Evolutionary conservation across 768 basidiomycete genomes (phyloP).

Genomic region (Agaricus blazei): DNA sequence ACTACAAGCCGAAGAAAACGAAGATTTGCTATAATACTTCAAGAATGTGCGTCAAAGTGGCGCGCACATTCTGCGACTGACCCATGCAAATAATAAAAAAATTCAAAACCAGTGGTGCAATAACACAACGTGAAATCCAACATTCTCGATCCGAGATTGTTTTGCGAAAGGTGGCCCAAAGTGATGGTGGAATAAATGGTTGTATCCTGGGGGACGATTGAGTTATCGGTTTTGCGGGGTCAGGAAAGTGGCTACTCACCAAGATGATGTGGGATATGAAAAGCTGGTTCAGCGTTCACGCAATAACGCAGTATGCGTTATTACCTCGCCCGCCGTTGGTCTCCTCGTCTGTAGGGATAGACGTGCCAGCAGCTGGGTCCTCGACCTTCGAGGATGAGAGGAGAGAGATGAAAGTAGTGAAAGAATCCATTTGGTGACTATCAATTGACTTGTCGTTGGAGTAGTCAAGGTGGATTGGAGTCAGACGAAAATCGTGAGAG

Average conservation of each 20-base stretch:
- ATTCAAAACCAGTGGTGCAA: background rate
- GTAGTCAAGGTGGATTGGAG: background rate
- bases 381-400: slow-evolving; percentile 12
- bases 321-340: slow-evolving; percentile 9
- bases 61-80: background rate
- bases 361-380: slow-evolving; percentile 7
- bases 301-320: slow-evolving; percentile 19
- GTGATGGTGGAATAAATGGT: background rate
- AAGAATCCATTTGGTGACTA: slow-evolving; percentile 19
- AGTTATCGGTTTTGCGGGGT: background rate
- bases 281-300: slow-evolving; percentile 7
- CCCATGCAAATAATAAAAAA: background rate
- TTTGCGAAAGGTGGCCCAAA: background rate
- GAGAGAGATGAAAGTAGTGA: slow-evolving; percentile 15
- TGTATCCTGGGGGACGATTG: background rate
- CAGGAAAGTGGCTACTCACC: background rate
- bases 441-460: background rate
- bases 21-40: slow-evolving; percentile 2
- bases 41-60: slow-evolving; percentile 4
- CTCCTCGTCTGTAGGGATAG: slow-evolving; percentile 17
- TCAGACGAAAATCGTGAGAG: background rate
- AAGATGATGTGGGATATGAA: background rate
- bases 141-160: background rate
- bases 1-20: background rate
- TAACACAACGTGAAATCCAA: background rate